These are phyloP conservation scores for Heritiera littoralis DNA, from an alignment of 345 rosid genomes.

Conservation along the genomic window DNA sequence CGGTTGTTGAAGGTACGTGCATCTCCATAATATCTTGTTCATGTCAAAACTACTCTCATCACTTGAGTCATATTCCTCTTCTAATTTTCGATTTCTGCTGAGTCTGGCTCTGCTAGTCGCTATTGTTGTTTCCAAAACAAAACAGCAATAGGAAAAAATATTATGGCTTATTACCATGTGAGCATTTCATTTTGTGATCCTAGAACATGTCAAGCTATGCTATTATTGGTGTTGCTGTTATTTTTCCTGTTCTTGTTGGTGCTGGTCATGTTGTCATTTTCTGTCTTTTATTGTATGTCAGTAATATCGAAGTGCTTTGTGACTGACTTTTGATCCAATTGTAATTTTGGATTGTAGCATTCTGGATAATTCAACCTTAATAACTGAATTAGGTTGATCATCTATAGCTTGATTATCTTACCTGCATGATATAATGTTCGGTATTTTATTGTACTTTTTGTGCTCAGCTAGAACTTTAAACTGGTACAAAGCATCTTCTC, in stretches of 20 bases:
- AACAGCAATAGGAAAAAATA: neutral
- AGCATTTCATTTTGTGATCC: neutral
- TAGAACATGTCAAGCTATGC: neutral
- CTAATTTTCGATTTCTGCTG: neutral
- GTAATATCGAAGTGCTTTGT: neutral
- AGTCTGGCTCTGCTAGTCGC: neutral
- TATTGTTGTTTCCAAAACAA: neutral
- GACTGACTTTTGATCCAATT: no score
- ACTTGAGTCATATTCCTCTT: neutral
- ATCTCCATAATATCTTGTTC: neutral
- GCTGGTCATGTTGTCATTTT: neutral
- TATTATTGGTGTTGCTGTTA: neutral
- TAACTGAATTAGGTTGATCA: neutral
- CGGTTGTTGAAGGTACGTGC: slow-evolving; percentile 77
- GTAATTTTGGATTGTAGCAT: no score
- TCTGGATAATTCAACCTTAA: neutral
- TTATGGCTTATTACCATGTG: neutral
- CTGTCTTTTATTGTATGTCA: neutral
- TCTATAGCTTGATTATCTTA: neutral
- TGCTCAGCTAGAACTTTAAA: no score
- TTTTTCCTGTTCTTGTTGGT: neutral
- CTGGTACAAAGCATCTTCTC: neutral
- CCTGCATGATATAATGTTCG: neutral
- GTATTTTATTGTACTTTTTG: neutral
- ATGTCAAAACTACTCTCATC: neutral